Evolutionary conservation across 495 filamentous ascomycete genomes (phyloP).

Genomic region (Penicillium coprophilum): DNA sequence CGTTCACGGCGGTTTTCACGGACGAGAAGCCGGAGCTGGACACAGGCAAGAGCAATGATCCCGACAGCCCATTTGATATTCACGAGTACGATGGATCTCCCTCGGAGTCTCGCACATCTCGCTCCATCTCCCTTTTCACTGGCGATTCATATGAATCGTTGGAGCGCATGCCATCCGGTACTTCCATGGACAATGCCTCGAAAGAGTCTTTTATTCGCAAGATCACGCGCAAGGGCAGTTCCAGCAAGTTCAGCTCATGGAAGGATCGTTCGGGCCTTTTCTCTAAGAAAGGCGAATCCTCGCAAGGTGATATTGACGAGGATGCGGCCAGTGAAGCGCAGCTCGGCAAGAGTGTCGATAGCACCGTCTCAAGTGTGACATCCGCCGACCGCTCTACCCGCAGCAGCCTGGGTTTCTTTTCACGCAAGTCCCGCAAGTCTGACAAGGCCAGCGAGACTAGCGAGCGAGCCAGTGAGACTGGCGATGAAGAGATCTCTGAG

Average conservation of each 20-base stretch:
- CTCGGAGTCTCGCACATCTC: constrained; percentile 61
- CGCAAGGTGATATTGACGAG: constrained; percentile 52
- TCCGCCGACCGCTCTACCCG: constrained; percentile 47
- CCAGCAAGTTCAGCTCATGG: constrained; percentile 75
- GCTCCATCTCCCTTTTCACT: constrained; percentile 60
- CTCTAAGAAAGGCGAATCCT: constrained; percentile 60
- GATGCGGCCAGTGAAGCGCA: constrained; percentile 45
- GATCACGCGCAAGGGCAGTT: constrained; percentile 76
- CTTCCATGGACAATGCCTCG: constrained; percentile 60
- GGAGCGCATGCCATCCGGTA: constrained; percentile 65
- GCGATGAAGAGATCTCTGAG: constrained; percentile 48
- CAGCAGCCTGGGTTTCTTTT: constrained; percentile 51
- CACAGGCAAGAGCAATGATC: constrained; percentile 34
- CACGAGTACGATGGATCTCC: constrained; percentile 56
- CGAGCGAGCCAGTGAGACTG: constrained; percentile 48
- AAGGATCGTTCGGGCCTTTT: constrained; percentile 63
- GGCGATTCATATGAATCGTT: constrained; percentile 76
- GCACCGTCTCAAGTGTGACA: constrained; percentile 41
- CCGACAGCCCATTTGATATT: constrained; percentile 39
- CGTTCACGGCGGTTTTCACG: constrained; percentile 55
- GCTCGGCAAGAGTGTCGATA: constrained; percentile 51
- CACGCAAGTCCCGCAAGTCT: constrained; percentile 49
- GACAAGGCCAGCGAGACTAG: constrained; percentile 49
- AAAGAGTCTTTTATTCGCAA: constrained; percentile 68
- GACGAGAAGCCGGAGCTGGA: constrained; percentile 44